phyloP scores from a whole-genome alignment of 441 rosid species.

The Gossypium trilobum region DNA sequence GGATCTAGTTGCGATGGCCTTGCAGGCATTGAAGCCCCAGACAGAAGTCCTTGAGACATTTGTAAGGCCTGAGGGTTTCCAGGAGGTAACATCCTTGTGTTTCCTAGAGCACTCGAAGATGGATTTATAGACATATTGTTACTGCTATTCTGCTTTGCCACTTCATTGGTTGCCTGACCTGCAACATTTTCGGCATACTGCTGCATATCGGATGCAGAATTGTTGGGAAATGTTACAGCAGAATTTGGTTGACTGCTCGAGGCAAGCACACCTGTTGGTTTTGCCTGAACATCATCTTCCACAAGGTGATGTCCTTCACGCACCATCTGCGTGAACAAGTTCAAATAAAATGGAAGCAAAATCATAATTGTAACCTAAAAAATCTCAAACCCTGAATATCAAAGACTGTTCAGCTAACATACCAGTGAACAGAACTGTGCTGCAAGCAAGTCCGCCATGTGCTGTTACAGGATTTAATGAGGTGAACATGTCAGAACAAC shows the following conservation, averaged over 20 bases:
- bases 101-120: slow-evolving; percentile 44
- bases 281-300: slow-evolving; percentile 33
- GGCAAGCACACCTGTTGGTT: slow-evolving; percentile 30
- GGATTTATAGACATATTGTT: slow-evolving; percentile 42
- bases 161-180: slow-evolving; percentile 48
- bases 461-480: slow-evolving; percentile 43
- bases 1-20: slow-evolving; percentile 57
- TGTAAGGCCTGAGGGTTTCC: slow-evolving; percentile 65
- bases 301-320: slow-evolving; percentile 47
- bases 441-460: slow-evolving; percentile 82
- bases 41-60: slow-evolving; percentile 61
- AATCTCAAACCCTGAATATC: slow-evolving; percentile 2
- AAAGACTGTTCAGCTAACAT: slow-evolving; percentile 19
- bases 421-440: slow-evolving; percentile 66
- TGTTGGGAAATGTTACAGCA: slow-evolving; percentile 41
- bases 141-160: slow-evolving; percentile 40
- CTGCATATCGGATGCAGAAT: slow-evolving; percentile 45
- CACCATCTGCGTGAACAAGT: slow-evolving; percentile 52
- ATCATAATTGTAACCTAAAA: not conserved
- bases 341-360: slow-evolving; percentile 16
- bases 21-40: slow-evolving; percentile 60
- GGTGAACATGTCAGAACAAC: slow-evolving; percentile 27
- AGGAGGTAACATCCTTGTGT: slow-evolving; percentile 62
- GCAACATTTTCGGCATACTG: slow-evolving; percentile 54
- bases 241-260: slow-evolving; percentile 43